phyloP scores from a whole-genome alignment of 768 basidiomycete genomes.

The Tephrocybe rancida region DNA sequence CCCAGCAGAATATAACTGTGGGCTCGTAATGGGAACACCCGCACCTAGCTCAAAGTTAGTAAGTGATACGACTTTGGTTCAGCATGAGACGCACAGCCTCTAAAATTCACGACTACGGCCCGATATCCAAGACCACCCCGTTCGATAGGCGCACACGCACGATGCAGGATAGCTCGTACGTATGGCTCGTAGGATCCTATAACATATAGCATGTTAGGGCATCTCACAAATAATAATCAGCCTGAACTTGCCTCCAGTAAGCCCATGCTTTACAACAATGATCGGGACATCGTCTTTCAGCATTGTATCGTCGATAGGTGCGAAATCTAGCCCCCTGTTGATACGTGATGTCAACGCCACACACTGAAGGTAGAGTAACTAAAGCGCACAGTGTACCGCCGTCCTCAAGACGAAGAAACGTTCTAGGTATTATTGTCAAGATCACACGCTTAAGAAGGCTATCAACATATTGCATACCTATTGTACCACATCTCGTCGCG shows the following conservation, averaged over 20 bases:
- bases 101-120: slow-evolving; percentile 88
- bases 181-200: slow-evolving; percentile 93
- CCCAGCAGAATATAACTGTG: slow-evolving; percentile 85
- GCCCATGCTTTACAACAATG: slow-evolving; percentile 60
- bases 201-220: slow-evolving; percentile 5
- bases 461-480: slow-evolving; percentile 35
- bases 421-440: slow-evolving; percentile 30
- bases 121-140: slow-evolving; percentile 91
- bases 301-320: slow-evolving; percentile 43
- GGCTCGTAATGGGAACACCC: slow-evolving; percentile 79
- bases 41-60: slow-evolving; percentile 56
- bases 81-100: slow-evolving; percentile 67
- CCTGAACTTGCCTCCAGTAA: slow-evolving; percentile 45
- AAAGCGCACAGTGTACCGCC: slow-evolving; percentile 64
- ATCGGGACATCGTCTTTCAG: slow-evolving; percentile 48
- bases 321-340: slow-evolving; percentile 66
- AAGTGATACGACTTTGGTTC: slow-evolving; percentile 12
- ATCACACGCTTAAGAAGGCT: background rate
- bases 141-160: slow-evolving; percentile 66
- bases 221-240: slow-evolving; percentile 1
- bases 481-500: slow-evolving; percentile 57
- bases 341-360: background rate
- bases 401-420: slow-evolving; percentile 52
- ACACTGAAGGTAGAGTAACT: background rate
- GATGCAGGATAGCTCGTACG: slow-evolving; percentile 79